Evolutionary conservation across 345 rosid genomes (phyloP), one percentile per base, ranked within the genome.

Genomic region (Melaleuca quinquenervia): DNA sequence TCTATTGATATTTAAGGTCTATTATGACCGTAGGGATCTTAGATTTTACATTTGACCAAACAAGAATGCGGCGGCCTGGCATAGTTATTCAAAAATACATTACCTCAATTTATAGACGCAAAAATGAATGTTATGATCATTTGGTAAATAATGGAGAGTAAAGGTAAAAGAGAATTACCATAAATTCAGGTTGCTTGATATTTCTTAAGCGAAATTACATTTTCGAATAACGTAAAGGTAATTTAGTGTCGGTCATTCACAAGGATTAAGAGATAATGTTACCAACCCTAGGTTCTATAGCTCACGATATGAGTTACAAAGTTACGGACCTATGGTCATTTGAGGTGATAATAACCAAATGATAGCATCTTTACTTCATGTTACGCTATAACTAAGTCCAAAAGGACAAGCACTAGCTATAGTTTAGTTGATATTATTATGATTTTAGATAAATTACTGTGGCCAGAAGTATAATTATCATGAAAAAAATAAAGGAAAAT

Each of bases 1-100:
- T 0, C 15, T 60, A 27, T 16, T 13, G 8, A 14, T 0, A 60
- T 60, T 60, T 60, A 27, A 60, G 1, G 36, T 60, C 32, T n/a
- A 9, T 60, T 14, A 60, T 0, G 0, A n/a, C 0, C 4, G 0
- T 0, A 58, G 0, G 16, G 8, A 1, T 1, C 1, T 1, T 62
- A 7, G 0, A 2, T 58, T 11, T n/a, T 58, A 58, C 70, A 13
- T 0, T 58, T 58, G 70, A 58, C 7, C 0, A 1, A 58, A 18
- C 36, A 58, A 0, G 9, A 13, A 5, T 58, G 32, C 0, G 1
- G 70, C 32, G 13, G 14, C 18, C 70, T 12, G 3, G 8, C 8
- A 0, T 12, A 58, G 0, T n/a, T 58, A 58, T 58, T 58, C 18
- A n/a, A 58, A 54, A 13, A 2, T 58, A n/a, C 1, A 5, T 27